Evolutionary conservation across 2,329 filamentous ascomycete genomes (phyloP).

Genomic region (Diaporthe amygdali): DNA sequence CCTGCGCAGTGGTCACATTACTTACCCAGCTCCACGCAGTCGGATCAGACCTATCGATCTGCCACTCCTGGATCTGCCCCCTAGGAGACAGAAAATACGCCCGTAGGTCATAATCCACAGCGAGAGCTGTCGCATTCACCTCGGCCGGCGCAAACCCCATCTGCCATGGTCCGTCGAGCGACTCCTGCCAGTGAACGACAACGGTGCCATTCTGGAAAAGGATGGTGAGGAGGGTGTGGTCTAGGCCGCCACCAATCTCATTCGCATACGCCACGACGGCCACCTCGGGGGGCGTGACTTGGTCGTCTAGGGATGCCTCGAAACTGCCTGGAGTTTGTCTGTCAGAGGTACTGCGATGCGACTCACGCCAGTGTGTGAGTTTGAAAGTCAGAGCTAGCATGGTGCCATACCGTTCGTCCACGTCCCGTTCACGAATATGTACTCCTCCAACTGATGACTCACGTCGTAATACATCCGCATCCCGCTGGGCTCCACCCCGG

Average conservation of each 20-base stretch:
- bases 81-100: neutral
- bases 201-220: neutral
- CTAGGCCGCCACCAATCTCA: neutral
- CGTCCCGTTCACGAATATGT: conserved; percentile 1
- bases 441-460: conserved; percentile 12
- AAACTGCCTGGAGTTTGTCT: neutral
- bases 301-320: conserved; percentile 8
- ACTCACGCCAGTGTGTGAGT: neutral
- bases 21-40: neutral
- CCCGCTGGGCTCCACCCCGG: neutral
- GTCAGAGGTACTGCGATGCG: neutral
- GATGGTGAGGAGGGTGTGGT: neutral
- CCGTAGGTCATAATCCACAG: neutral
- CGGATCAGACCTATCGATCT: neutral
- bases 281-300: neutral
- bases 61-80: conserved; percentile 1
- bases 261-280: neutral
- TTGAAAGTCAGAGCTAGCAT: no score
- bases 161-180: neutral
- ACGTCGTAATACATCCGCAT: conserved; percentile 16
- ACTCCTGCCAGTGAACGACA: conserved; percentile 2
- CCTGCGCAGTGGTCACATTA: neutral
- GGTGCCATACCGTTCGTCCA: conserved; percentile 3
- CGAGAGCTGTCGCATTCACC: conserved; percentile 2
- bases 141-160: neutral